Evolutionary conservation across 2,329 filamentous ascomycete genomes (phyloP).

Genomic region (Colletotrichum cordylinicola): DNA sequence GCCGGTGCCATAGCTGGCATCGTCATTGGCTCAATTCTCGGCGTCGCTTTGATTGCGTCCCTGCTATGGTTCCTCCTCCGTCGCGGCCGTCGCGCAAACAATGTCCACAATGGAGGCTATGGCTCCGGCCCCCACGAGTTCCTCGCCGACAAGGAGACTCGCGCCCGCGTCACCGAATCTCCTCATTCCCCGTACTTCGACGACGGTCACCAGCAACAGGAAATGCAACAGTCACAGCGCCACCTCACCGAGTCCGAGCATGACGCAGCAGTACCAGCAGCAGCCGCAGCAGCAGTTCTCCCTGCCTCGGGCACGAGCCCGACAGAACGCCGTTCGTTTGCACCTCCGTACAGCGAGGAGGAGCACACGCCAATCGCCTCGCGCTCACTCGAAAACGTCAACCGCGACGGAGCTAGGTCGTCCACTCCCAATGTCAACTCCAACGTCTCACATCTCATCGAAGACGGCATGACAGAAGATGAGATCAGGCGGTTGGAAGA

Average conservation of each 20-base stretch:
- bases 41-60: conserved; percentile 42
- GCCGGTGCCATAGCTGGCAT: conserved; percentile 54
- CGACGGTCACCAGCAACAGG: conserved; percentile 32
- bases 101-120: conserved; percentile 31
- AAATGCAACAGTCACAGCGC: conserved; percentile 15
- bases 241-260: not conserved
- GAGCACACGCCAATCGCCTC: not conserved
- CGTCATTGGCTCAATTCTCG: conserved; percentile 44
- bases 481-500: conserved; percentile 62
- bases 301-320: not conserved
- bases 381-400: conserved; percentile 1
- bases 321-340: not conserved
- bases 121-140: conserved; percentile 37
- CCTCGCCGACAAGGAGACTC: conserved; percentile 52
- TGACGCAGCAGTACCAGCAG: not conserved
- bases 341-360: conserved; percentile 8
- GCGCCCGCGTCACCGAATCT: conserved; percentile 40
- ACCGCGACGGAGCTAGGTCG: not conserved
- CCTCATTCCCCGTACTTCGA: conserved; percentile 51
- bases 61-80: conserved; percentile 50
- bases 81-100: conserved; percentile 32
- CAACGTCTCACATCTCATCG: conserved; percentile 57
- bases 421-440: conserved; percentile 29
- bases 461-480: conserved; percentile 65
- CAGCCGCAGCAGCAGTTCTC: not conserved